Base-by-base conservation (phyloP, 768 basidiomycete species). In the Macrolepiota albuminosa region DNA sequence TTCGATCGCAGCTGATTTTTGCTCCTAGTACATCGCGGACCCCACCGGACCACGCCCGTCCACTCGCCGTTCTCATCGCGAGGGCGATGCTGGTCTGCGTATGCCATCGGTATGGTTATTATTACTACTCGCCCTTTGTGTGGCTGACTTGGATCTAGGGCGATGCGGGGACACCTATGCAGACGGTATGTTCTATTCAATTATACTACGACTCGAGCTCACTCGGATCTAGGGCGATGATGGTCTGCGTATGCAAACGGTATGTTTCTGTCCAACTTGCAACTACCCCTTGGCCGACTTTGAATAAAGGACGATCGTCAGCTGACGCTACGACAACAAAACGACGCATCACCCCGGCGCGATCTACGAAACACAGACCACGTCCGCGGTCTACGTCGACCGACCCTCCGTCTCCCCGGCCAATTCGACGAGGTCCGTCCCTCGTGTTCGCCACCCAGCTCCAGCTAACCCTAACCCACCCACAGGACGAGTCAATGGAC, bases 391-490 rank as follows among this genome's bases (percentile, higher is more conserved):
- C 34, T 39, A 9, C 57, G 57, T 6, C 39, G 47, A n/a, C 59
- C 60, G 3, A 53, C 49, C 3, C 40, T 64, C 4, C 39, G 47
- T 7, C 52, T 58, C 4, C 62, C 63, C 1, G 51, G 46, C n/a
- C 64, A 58, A 48, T 53, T 59, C 47, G 64, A 66, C 45, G 62
- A 65, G 46, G 67, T 68, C 21, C 16, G 66, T 61, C 56, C 54
- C 18, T 2, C 21, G 21, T 21, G 2, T 36, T 5, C n/a, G 4
- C 4, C 1, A 26, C 13, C n/a, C 3, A 6, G 1, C 33, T 21
- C 33, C 8, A 21, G 1, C n/a, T 14, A 29, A 46, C 29, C 26
- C 33, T 51, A 16, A 40, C 51, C 36, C 18, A 5, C 9, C 8
- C n/a, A 18, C 37, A 58, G 57, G 57, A 58, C 31, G 49, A 51